Conservation (phyloP, 2,329 filamentous ascomycete species). For the Aspergillus cejpii region DNA sequence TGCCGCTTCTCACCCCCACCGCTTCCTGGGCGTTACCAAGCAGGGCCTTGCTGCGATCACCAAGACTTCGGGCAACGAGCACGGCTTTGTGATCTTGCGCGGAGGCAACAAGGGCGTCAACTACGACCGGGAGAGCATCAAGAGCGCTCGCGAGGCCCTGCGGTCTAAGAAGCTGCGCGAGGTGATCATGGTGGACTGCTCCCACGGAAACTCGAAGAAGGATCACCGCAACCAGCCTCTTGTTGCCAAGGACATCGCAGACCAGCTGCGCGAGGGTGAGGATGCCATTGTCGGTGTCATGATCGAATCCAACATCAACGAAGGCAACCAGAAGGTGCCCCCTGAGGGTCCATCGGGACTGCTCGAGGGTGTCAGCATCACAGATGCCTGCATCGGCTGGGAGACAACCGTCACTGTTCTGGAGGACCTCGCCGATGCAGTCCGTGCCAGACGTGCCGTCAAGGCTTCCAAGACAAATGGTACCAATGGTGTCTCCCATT, state of each 20-base stretch:
- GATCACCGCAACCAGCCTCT: conserved; percentile 96
- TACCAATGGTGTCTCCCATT: conserved; percentile 22
- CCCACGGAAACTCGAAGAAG: conserved; percentile 96
- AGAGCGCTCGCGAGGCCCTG: conserved; percentile 69
- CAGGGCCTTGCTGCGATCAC: conserved; percentile 93
- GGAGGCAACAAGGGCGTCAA: conserved; percentile 90
- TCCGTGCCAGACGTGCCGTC: conserved; percentile 62
- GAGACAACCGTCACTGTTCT: conserved; percentile 73
- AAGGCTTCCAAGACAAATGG: conserved; percentile 28
- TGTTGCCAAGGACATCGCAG: conserved; percentile 72
- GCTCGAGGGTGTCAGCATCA: conserved; percentile 89
- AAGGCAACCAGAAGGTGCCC: conserved; percentile 83
- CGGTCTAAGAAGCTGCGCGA: conserved; percentile 75
- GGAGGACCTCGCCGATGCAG: conserved; percentile 76
- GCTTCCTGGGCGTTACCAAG: conserved; percentile 98
- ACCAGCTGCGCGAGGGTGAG: conserved; percentile 83
- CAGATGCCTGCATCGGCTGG: conserved; percentile 94
- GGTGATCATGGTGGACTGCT: conserved; percentile 98
- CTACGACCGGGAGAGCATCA: conserved; percentile 79
- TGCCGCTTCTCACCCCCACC: conserved; percentile 59
- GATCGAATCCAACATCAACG: conserved; percentile 97
- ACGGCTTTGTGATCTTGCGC: conserved; percentile 93
- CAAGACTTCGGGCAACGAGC: conserved; percentile 85
- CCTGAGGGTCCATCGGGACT: conserved; percentile 69
- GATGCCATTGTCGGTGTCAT: conserved; percentile 89